Percentiles rank a stretch among this genome's conserved stretches.
phyloP scores from a whole-genome alignment of 169 alveolate species.

The Cryptosporidium bovis region DNA sequence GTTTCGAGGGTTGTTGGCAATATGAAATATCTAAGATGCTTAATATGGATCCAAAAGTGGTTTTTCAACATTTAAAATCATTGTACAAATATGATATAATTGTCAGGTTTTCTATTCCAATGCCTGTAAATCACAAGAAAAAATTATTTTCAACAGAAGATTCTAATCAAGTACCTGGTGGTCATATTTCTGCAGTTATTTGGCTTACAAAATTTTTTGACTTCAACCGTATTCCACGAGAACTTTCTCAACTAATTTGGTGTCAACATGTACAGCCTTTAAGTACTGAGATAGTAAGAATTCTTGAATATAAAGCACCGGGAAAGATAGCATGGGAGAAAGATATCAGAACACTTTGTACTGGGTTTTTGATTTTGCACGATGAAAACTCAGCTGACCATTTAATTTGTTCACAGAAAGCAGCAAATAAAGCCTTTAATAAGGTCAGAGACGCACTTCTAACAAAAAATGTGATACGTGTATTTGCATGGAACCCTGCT shows the following conservation, averaged over 20 bases:
- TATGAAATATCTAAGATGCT: conserved; percentile 59
- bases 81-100: conserved; percentile 44
- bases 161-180: conserved; percentile 35
- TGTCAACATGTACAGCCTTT: conserved; percentile 69
- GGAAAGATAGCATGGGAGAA: conserved; percentile 73
- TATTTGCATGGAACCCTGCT: conserved; percentile 69
- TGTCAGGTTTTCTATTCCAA: conserved; percentile 68
- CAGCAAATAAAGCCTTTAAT: conserved; percentile 63
- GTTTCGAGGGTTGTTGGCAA: conserved; percentile 74
- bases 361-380: conserved; percentile 57
- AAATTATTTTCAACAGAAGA: conserved; percentile 21
- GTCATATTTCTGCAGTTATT: conserved; percentile 65
- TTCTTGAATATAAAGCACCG: conserved; percentile 65
- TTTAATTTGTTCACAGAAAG: conserved; percentile 61
- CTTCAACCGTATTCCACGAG: conserved; percentile 55
- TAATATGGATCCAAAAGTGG: conserved; percentile 73
- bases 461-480: conserved; percentile 57
- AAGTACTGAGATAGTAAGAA: conserved; percentile 56
- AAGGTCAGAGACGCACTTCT: conserved; percentile 45
- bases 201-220: conserved; percentile 68
- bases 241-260: conserved; percentile 71
- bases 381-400: conserved; percentile 66
- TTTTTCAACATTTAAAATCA: conserved; percentile 60
- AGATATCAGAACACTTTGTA: conserved; percentile 58
- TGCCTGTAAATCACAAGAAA: conserved; percentile 61